Conservation (phyloP, 73 alveolate species). For the Breviolum minutum region DNA sequence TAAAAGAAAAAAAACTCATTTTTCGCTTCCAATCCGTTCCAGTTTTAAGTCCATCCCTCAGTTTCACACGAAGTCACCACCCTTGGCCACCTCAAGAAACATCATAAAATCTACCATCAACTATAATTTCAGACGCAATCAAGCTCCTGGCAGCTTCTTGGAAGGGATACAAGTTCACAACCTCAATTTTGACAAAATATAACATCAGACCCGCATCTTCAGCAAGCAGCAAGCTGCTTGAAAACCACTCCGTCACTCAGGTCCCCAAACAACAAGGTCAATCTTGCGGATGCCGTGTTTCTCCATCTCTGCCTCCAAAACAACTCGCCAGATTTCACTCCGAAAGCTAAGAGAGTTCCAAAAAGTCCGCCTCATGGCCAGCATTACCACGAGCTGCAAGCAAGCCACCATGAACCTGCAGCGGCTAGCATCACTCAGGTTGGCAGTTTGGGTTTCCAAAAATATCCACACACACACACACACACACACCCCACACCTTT, state of each 20-base stretch:
- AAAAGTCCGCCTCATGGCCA: slow-evolving; percentile 24
- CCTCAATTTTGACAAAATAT: background rate
- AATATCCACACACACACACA: no score
- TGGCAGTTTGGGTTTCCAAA: background rate
- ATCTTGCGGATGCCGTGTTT: slow-evolving; percentile 76
- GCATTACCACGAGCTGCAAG: slow-evolving; percentile 94
- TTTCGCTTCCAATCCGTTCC: background rate
- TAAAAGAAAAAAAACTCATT: background rate
- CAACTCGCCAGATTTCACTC: background rate
- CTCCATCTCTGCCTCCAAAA: slow-evolving; percentile 78
- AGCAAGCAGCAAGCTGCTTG: background rate
- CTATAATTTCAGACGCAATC: background rate
- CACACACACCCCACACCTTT: slow-evolving; percentile 12
- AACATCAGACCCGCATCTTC: no score
- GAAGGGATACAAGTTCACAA: slow-evolving; percentile 78
- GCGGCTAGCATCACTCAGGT: no score
- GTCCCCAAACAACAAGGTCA: slow-evolving; percentile 43
- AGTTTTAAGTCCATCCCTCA: background rate
- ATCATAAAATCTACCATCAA: background rate
- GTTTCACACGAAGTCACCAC: slow-evolving; percentile 45
- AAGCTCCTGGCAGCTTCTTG: slow-evolving; percentile 34
- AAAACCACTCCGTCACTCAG: background rate
- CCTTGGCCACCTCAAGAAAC: slow-evolving; percentile 8
- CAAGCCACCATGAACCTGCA: slow-evolving; percentile 86
- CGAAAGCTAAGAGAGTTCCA: background rate